A percentile compares a stretch with the other conserved stretches of the same genome.
phyloP scores from a whole-genome alignment of 1,284 basidiomycete species.

The Malassezia japonica region DNA sequence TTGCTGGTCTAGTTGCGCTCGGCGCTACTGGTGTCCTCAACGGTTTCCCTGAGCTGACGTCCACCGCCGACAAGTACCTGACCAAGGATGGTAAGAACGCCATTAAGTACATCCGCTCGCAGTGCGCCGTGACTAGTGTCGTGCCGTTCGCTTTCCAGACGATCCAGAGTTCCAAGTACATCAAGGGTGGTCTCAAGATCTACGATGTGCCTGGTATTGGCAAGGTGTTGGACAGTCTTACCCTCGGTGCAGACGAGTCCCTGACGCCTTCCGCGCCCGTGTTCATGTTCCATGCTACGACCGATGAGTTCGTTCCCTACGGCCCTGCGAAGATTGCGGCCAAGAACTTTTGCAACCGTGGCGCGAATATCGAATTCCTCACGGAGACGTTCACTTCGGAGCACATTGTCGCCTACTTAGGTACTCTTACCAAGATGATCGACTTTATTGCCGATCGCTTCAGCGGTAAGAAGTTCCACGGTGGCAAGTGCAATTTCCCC shows the following conservation, averaged over 20 bases:
- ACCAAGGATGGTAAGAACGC: conserved; percentile 18
- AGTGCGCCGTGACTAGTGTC: conserved; percentile 21
- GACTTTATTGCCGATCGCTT: conserved; percentile 21
- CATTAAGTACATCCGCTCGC: conserved; percentile 10
- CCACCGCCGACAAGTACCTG: conserved; percentile 12
- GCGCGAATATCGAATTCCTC: conserved; percentile 29
- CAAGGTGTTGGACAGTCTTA: conserved; percentile 17
- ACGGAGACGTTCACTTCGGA: conserved; percentile 17
- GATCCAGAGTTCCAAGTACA: conserved; percentile 12
- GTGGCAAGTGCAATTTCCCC: not conserved
- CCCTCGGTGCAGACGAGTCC: conserved; percentile 7
- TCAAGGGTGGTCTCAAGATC: conserved; percentile 16
- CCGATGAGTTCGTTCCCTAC: conserved; percentile 37
- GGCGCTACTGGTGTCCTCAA: conserved; percentile 24
- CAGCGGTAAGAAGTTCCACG: conserved; percentile 8
- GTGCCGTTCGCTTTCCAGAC: conserved; percentile 15
- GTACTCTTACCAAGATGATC: conserved; percentile 19
- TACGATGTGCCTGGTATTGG: conserved; percentile 18
- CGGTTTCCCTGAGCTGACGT: conserved; percentile 23
- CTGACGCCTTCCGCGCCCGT: conserved; percentile 23
- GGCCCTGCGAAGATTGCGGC: conserved; percentile 13
- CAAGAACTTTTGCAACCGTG: conserved; percentile 25
- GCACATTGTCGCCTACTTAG: conserved; percentile 23
- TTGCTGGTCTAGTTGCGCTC: conserved; percentile 18
- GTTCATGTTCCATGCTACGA: conserved; percentile 28